phyloP scores from a whole-genome alignment of 495 filamentous ascomycete genomes.

The Choiromyces venosus region DNA sequence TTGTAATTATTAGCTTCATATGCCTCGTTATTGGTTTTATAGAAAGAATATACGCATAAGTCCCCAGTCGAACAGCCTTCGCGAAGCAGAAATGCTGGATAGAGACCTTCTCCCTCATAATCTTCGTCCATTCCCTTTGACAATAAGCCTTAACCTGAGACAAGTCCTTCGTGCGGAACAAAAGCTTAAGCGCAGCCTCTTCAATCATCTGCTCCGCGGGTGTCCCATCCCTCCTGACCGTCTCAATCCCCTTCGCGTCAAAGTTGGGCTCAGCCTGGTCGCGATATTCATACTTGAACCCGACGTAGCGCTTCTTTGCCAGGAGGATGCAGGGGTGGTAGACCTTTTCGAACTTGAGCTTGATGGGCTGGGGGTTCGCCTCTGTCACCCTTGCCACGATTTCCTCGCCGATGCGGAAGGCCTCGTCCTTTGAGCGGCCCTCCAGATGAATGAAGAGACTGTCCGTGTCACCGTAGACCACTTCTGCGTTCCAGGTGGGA shows the following conservation, averaged over 20 bases:
- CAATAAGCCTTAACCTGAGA: constrained; percentile 89
- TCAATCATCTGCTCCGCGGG: constrained; percentile 96
- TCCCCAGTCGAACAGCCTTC: constrained; percentile 82
- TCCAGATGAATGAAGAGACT: constrained; percentile 90
- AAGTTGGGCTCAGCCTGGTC: constrained; percentile 80
- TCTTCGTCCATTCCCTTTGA: constrained; percentile 82
- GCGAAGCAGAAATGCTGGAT: constrained; percentile 96
- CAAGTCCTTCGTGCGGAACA: constrained; percentile 85
- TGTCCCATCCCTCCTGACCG: constrained; percentile 87
- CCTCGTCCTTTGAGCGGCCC: constrained; percentile 77
- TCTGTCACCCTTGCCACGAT: constrained; percentile 85
- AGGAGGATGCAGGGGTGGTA: constrained; percentile 91
- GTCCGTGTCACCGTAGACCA: constrained; percentile 97
- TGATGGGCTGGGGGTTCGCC: constrained; percentile 85
- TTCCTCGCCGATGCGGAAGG: constrained; percentile 86
- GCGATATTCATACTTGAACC: constrained; percentile 87
- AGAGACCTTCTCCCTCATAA: constrained; percentile 81
- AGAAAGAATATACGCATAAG: constrained; percentile 50
- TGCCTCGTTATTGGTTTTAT: background rate
- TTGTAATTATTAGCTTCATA: constrained; percentile 4
- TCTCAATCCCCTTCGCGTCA: constrained; percentile 97
- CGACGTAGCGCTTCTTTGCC: constrained; percentile 96
- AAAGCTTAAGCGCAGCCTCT: constrained; percentile 81
- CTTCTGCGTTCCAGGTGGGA: constrained; percentile 82
- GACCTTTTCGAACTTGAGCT: constrained; percentile 98